Conservation (phyloP, 2,329 filamentous ascomycete species). For the Pseudopithomyces maydicus region DNA sequence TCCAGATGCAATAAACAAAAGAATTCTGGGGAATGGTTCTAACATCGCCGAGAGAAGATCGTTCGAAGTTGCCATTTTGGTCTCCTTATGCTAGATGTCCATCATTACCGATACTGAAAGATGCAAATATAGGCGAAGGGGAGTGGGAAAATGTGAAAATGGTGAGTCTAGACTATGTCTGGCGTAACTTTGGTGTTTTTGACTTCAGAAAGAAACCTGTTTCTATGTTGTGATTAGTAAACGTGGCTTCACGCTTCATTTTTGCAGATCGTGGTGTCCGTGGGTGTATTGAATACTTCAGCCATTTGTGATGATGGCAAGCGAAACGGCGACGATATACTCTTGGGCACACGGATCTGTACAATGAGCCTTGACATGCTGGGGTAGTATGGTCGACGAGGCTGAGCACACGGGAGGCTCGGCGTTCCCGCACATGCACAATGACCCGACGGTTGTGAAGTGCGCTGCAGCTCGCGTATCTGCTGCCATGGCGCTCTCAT, state of each 20-base stretch:
- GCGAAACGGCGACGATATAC: neutral
- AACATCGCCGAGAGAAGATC: neutral
- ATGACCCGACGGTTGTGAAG: neutral
- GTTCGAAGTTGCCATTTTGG: neutral
- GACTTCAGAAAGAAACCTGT: neutral
- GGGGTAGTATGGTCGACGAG: neutral
- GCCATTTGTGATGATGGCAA: neutral
- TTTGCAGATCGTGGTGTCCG: neutral
- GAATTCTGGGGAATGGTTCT: neutral
- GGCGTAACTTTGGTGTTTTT: neutral
- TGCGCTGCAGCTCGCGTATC: conserved; percentile 7
- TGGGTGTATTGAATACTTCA: neutral
- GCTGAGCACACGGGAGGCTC: neutral
- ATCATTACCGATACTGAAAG: neutral
- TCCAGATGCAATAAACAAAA: conserved; percentile 5
- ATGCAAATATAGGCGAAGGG: neutral
- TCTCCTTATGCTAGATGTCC: neutral
- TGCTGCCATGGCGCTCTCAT: neutral
- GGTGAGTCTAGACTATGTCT: neutral
- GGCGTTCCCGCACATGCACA: neutral
- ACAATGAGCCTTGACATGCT: neutral
- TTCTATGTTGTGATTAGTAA: neutral
- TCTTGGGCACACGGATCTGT: neutral
- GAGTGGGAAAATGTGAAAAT: neutral
- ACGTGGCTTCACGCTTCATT: neutral